These are phyloP conservation scores for Sporothrix inflata DNA, from an alignment of 2,329 filamentous ascomycete genomes.

Conservation along the genomic window DNA sequence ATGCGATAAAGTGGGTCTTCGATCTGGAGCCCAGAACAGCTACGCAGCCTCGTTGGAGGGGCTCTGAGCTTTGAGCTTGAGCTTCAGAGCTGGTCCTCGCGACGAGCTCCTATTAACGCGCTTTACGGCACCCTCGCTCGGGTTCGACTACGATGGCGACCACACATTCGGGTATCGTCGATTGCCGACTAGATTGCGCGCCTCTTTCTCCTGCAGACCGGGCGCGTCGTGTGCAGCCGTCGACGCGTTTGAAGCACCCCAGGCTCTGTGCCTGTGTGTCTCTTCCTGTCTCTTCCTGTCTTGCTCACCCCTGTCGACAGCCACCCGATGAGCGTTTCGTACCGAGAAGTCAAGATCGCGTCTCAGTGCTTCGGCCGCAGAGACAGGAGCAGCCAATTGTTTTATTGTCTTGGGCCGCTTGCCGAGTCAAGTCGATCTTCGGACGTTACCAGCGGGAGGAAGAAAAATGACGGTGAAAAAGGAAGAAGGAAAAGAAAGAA, in stretches of 20 bases:
- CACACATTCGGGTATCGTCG: not conserved
- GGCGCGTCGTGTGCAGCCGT: not conserved
- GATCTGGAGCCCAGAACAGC: not conserved
- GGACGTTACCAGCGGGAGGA: constrained; percentile 6
- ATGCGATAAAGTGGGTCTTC: not conserved
- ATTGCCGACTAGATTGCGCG: not conserved
- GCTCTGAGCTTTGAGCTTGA: not conserved
- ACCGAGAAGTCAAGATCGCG: not conserved
- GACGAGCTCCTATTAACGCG: not conserved
- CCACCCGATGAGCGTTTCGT: constrained; percentile 1
- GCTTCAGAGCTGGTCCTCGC: not conserved
- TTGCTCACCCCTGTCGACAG: constrained; percentile 16
- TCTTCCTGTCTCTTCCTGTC: constrained; percentile 6
- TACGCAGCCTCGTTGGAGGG: constrained; percentile 6
- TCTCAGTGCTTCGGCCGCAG: constrained; percentile 14
- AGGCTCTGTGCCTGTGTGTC: not conserved
- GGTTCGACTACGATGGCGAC: not conserved
- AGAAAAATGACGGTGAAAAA: not conserved
- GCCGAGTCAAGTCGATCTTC: not conserved
- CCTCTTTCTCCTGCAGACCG: not conserved
- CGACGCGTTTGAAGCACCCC: not conserved
- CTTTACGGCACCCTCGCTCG: not conserved
- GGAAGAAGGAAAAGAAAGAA: not conserved
- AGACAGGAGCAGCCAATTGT: not conserved
- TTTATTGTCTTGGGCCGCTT: not conserved